These are phyloP conservation scores for Cercospora berteroae DNA, from an alignment of 2,329 filamentous ascomycete genomes.

Conservation along the genomic window DNA sequence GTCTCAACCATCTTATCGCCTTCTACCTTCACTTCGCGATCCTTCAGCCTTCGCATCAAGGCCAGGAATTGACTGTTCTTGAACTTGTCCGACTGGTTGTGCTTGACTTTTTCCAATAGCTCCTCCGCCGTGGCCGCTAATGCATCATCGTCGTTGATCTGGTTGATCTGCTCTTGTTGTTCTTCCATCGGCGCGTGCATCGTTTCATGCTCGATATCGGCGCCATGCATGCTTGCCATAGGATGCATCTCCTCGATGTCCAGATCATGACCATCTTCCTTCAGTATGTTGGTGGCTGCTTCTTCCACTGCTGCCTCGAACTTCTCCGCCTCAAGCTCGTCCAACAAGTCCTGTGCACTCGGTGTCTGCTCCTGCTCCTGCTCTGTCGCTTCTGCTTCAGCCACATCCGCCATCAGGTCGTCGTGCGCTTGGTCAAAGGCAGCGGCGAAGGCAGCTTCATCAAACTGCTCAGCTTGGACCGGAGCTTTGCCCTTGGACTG, in stretches of 20 bases:
- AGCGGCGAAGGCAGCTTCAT: slow-evolving; percentile 56
- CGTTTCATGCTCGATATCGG: slow-evolving; percentile 21
- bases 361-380: slow-evolving; percentile 16
- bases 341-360: slow-evolving; percentile 14
- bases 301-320: slow-evolving; percentile 23
- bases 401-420: slow-evolving; percentile 37
- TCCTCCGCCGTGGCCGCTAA: slow-evolving; percentile 69
- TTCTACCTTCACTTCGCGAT: slow-evolving; percentile 69
- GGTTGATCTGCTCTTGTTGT: slow-evolving; percentile 17
- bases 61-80: slow-evolving; percentile 72
- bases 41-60: slow-evolving; percentile 72
- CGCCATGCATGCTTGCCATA: slow-evolving; percentile 15
- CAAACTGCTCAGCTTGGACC: slow-evolving; percentile 44
- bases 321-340: slow-evolving; percentile 23
- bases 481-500: slow-evolving; percentile 36
- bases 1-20: slow-evolving; percentile 65
- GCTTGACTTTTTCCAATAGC: slow-evolving; percentile 65
- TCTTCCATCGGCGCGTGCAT: slow-evolving; percentile 14
- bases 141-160: slow-evolving; percentile 57
- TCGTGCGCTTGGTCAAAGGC: slow-evolving; percentile 53
- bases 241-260: slow-evolving; percentile 19
- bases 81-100: slow-evolving; percentile 72
- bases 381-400: slow-evolving; percentile 20
- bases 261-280: slow-evolving; percentile 22
- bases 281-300: slow-evolving; percentile 24